phyloP scores from a whole-genome alignment of 2,329 filamentous ascomycete species.

The Ophiostoma sp. region DNA sequence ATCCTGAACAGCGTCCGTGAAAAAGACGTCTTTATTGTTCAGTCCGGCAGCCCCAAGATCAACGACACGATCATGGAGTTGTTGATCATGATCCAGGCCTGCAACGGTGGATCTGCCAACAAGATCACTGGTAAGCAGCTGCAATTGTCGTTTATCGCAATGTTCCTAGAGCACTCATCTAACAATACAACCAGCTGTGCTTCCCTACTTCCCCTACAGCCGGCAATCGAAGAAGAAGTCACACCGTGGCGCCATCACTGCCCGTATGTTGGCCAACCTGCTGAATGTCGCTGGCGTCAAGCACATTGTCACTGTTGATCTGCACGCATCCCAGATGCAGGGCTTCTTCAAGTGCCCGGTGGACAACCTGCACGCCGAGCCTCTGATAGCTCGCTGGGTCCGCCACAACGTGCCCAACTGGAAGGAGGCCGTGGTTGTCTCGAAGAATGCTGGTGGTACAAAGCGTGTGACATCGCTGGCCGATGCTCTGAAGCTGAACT shows the following conservation, averaged over 20 bases:
- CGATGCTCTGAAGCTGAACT: conserved; percentile 93
- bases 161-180: conserved; percentile 10
- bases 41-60: conserved; percentile 91
- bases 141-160: not conserved
- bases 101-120: conserved; percentile 94
- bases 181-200: conserved; percentile 55
- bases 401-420: conserved; percentile 80
- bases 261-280: conserved; percentile 93
- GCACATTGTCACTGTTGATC: conserved; percentile 94
- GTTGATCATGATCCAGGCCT: conserved; percentile 97
- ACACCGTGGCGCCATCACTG: conserved; percentile 91
- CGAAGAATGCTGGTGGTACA: conserved; percentile 95
- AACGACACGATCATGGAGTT: conserved; percentile 99
- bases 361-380: conserved; percentile 94
- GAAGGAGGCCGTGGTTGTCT: conserved; percentile 90
- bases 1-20: conserved; percentile 78
- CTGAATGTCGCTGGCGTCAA: conserved; percentile 90
- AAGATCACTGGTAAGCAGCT: conserved; percentile 73
- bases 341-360: conserved; percentile 98
- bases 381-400: conserved; percentile 93
- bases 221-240: conserved; percentile 99
- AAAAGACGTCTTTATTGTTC: conserved; percentile 97
- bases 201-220: conserved; percentile 98
- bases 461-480: conserved; percentile 95
- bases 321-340: conserved; percentile 98